Conservation (phyloP, 768 basidiomycete genomes). For the Pisolithus marmoratus region DNA sequence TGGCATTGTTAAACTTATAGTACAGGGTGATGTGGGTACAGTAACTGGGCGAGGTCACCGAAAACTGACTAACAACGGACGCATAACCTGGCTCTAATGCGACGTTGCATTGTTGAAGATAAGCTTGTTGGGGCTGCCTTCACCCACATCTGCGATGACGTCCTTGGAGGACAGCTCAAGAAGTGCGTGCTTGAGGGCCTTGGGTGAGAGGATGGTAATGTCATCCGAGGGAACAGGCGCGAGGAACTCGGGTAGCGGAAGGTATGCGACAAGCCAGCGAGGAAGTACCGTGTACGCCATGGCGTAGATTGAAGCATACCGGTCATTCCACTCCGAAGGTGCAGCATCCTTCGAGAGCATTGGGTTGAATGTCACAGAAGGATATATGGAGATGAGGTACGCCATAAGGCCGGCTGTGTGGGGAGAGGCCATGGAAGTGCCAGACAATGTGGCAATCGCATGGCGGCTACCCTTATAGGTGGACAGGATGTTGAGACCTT, state of each 20-base stretch:
- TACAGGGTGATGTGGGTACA: not conserved
- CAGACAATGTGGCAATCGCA: conserved; percentile 75
- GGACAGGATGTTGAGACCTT: conserved; percentile 81
- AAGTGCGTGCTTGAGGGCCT: conserved; percentile 73
- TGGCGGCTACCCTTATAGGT: conserved; percentile 66
- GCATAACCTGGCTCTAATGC: conserved; percentile 2
- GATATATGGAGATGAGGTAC: conserved; percentile 88
- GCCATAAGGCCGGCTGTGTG: conserved; percentile 87
- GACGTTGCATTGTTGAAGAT: conserved; percentile 76
- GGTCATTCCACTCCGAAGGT: conserved; percentile 27
- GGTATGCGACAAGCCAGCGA: conserved; percentile 48
- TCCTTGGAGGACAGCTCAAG: conserved; percentile 50
- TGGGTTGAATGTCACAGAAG: conserved; percentile 58
- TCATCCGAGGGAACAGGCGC: conserved; percentile 39
- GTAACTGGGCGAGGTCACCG: conserved; percentile 3
- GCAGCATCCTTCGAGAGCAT: conserved; percentile 32
- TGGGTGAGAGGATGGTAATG: conserved; percentile 49
- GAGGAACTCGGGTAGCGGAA: conserved; percentile 49
- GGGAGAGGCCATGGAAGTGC: conserved; percentile 94
- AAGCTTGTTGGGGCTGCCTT: conserved; percentile 61
- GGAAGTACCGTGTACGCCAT: conserved; percentile 53
- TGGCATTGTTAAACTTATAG: not conserved
- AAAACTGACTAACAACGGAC: not conserved
- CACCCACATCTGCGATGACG: conserved; percentile 41
- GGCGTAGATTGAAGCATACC: conserved; percentile 45